phyloP scores from a whole-genome alignment of 2,329 filamentous ascomycete species.

The Ophiostoma australiae region DNA sequence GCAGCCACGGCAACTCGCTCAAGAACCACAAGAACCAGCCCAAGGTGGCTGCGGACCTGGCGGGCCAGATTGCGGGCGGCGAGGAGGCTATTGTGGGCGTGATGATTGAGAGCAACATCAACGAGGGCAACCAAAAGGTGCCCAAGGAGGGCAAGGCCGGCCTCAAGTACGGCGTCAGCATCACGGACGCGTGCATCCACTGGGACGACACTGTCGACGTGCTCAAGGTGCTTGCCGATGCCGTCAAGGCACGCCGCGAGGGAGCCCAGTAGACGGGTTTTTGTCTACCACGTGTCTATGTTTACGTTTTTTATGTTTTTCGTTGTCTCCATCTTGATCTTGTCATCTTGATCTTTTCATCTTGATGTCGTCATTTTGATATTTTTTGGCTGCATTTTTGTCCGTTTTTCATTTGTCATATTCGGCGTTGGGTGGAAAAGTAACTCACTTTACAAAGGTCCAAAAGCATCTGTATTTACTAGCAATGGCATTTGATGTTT shows the following conservation, averaged over 20 bases:
- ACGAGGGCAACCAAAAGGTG: constrained; percentile 91
- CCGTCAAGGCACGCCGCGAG: constrained; percentile 69
- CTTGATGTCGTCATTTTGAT: not conserved
- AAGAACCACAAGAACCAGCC: constrained; percentile 98
- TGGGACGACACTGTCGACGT: constrained; percentile 86
- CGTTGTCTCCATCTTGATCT: not conserved
- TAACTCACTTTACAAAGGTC: not conserved
- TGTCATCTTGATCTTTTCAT: not conserved
- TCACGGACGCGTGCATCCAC: constrained; percentile 94
- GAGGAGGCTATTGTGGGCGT: constrained; percentile 90
- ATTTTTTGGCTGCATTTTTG: not conserved
- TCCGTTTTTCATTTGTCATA: not conserved
- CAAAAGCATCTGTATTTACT: not conserved
- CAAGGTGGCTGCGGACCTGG: constrained; percentile 77
- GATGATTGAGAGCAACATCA: constrained; percentile 98
- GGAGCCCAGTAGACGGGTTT: constrained; percentile 26
- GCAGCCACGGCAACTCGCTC: constrained; percentile 90
- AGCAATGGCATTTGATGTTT: not conserved
- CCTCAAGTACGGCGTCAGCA: constrained; percentile 89
- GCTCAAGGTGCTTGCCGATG: constrained; percentile 70
- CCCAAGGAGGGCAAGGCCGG: constrained; percentile 77
- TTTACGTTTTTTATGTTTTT: not conserved
- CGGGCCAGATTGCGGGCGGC: constrained; percentile 77
- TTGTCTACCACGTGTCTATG: not conserved
- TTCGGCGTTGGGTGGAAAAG: constrained; percentile 6